Evolutionary conservation across 164 flowering plant genomes (phyloP).

Genomic region (Dillenia suffruticosa): DNA sequence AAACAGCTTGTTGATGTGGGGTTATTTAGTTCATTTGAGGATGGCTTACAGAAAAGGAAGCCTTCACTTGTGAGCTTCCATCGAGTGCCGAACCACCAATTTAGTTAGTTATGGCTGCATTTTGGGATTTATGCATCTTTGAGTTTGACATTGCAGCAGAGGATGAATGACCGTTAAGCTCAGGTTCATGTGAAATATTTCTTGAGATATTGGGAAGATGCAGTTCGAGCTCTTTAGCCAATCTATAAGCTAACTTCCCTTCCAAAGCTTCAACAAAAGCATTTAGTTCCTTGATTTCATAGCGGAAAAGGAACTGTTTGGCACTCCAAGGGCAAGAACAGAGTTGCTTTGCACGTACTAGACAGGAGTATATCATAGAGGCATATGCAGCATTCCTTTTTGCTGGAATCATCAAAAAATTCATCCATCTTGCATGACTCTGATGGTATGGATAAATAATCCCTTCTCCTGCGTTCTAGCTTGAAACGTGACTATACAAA

Average conservation of each 20-base stretch:
- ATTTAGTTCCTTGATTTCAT: slow-evolving; percentile 49
- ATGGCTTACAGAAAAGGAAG: slow-evolving; percentile 5
- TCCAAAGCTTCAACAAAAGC: slow-evolving; percentile 59
- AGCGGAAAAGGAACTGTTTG: slow-evolving; percentile 52
- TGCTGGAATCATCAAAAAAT: slow-evolving; percentile 37
- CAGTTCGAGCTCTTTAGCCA: slow-evolving; percentile 76
- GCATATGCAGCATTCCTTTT: slow-evolving; percentile 63
- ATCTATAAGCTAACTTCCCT: slow-evolving; percentile 65
- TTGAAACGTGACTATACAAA: slow-evolving; percentile 48
- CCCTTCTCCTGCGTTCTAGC: slow-evolving; percentile 39
- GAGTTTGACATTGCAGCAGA: slow-evolving; percentile 7
- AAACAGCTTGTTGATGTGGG: not conserved
- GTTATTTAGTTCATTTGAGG: slow-evolving; percentile 3
- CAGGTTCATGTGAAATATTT: slow-evolving; percentile 19
- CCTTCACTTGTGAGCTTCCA: slow-evolving; percentile 17
- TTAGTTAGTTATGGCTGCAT: slow-evolving; percentile 2
- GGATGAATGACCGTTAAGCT: slow-evolving; percentile 5
- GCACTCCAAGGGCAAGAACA: slow-evolving; percentile 63
- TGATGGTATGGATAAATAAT: slow-evolving; percentile 39
- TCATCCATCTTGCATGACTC: slow-evolving; percentile 45
- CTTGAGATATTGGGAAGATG: slow-evolving; percentile 38
- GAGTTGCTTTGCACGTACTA: slow-evolving; percentile 57
- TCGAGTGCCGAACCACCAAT: slow-evolving; percentile 8
- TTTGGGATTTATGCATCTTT: slow-evolving; percentile 7
- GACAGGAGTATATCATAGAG: slow-evolving; percentile 63